These are phyloP conservation scores for Oropetium thomaeum DNA, from an alignment of 176 grass and related monocot species.

Conservation along the genomic window DNA sequence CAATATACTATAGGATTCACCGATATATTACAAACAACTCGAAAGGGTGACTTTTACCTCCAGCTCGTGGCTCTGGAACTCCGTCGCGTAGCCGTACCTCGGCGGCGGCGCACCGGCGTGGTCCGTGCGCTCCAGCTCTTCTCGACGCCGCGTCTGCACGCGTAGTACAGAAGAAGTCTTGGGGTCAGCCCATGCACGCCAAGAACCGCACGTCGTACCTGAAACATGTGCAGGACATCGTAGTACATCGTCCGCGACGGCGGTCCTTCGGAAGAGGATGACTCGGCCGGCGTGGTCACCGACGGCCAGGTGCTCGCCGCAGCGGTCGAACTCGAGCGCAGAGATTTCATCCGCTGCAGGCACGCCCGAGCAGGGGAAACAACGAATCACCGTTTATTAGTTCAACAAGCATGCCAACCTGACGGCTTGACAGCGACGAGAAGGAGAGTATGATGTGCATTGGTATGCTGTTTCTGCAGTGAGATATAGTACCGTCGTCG, in stretches of 20 bases:
- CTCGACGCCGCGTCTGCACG: background rate
- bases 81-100: conserved; percentile 42
- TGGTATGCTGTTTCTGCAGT: background rate
- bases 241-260: conserved; percentile 15
- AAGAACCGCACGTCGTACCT: background rate
- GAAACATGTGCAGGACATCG: background rate
- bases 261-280: conserved; percentile 37
- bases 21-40: background rate
- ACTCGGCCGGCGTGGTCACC: conserved; percentile 52
- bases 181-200: background rate
- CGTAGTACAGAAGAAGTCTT: background rate
- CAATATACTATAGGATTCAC: too few relatives aligned
- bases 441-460: too few relatives aligned
- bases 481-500: background rate
- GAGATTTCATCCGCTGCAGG: conserved; percentile 41
- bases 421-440: background rate
- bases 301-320: conserved; percentile 41
- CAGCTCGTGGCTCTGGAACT: conserved; percentile 63
- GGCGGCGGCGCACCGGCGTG: conserved; percentile 12
- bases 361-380: background rate
- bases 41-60: conserved; percentile 25
- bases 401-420: background rate
- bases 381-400: background rate
- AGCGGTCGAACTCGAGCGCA: conserved; percentile 37
- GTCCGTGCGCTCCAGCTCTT: conserved; percentile 39